Evolutionary conservation across 192 early-diverging fungal species (phyloP), one percentile per base, ranked within the genome.

Genomic region (Backusella mclennaniae): DNA sequence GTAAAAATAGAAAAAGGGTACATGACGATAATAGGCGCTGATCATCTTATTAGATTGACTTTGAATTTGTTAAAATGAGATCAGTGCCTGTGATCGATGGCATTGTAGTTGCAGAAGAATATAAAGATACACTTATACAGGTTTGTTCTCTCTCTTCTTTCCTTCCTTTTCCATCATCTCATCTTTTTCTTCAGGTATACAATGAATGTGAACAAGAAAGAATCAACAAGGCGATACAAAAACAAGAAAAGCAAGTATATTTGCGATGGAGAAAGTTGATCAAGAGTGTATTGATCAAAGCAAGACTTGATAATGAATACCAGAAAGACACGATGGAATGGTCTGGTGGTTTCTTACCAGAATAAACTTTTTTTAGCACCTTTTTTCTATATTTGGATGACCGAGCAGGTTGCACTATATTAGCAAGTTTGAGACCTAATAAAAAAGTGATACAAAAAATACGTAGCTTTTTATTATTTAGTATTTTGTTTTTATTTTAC

Each of bases 71-170:
- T 7, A 82, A 79, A 38, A 86, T 90, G 53, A 75, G 84, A 42
- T 89, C 89, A 38, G 75, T 86, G 1, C 94, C 94, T 31, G 76
- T 90, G 11, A 75, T 90, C 1, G 76, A 89, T 21, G 94, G 94
- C 4, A 89, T 96, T 66, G 88, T 96, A 38, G 90, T 95, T 1
- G 83, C 85, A 15, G 83, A 85, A 29, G 90, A 93, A 72, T 73
- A 79, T 56, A 85, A 86, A 68, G 84, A 88, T 11, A 41, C 92
- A 19, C 74, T 95, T 1, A 73, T 88, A 56, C 87, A 87, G 76
- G 92, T 90, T 39, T 59, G 23, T 83, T n/a, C 17, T 67, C 44
- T 11, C 4, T 69, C n/a, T 44, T 33, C 33, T 33, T 31, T 31
- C 31, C 41, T 8, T 26, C 72, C 63, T 70, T 59, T 44, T 74